Base-by-base conservation (phyloP, 2,329 filamentous ascomycete species). In the Colletotrichum sansevieriae region DNA sequence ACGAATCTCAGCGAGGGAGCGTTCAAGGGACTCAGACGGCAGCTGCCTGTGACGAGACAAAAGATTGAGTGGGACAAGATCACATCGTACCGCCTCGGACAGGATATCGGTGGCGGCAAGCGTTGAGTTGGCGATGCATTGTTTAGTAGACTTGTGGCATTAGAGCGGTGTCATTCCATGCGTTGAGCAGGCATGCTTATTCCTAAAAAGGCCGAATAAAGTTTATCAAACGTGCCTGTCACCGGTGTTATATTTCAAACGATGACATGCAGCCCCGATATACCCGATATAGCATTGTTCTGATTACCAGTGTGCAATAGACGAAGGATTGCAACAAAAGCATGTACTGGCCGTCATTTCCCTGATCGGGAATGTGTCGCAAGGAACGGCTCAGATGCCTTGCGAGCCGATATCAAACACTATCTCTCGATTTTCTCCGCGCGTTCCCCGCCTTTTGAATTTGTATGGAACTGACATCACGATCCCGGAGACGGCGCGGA, bases 21-120 rank as follows among this genome's bases (percentile, higher is more conserved):
- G 1, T 99, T 99, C 83, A 99, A 98, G 88, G 90, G 91, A 2
- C 82, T 99, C 78, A 89, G 96, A 77, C 89, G 96, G 81, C 96
- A 98, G 82, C 83, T 99, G 78, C 96, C 96, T 0, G 94, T 99
- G 69, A 99, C 96, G 71, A 90, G 96, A 77, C 96, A 99, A 85
- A 98, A 98, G 87, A 95, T 99, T 74, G 96, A 99, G 82, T 99
- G 96, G 96, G 95, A 99, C 81, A 98, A 97, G 85, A 93, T 99
- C 73, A 92, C 93, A 52, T 94, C 94, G 74, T 99, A 99, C 83
- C 87, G 94, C 70, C 84, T 97, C 73, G 92, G 92, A 29, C 91
- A 94, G 80, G 92, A 93, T 77, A 93, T 94, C 79, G 90, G 91
- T 18, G 91, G 91, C 57, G 90, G 90, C 61, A 89, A 83, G 77